A percentile compares a stretch with the other conserved stretches of the same genome.
phyloP scores from a whole-genome alignment of 352 stramenopile species.

The Paralagenidium karlingii region DNA sequence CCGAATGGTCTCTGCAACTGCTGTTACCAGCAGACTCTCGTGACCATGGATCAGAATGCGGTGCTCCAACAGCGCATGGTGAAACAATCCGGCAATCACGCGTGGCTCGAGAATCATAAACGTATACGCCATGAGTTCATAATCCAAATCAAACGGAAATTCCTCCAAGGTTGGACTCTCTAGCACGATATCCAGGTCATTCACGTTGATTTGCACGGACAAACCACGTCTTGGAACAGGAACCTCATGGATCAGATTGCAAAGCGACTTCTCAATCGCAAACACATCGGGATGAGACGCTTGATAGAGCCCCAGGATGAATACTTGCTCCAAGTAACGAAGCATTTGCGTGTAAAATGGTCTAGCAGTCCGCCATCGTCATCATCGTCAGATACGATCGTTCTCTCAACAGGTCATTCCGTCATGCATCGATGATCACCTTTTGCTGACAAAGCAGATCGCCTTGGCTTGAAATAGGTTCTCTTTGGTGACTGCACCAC shows the following conservation, averaged over 20 bases:
- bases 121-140: slow-evolving; percentile 28
- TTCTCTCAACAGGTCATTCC: not conserved
- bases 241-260: slow-evolving; percentile 40
- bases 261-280: slow-evolving; percentile 23
- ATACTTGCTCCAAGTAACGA: slow-evolving; percentile 34
- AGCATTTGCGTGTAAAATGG: slow-evolving; percentile 32
- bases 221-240: slow-evolving; percentile 20
- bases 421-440: too few relatives aligned
- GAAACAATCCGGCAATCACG: slow-evolving; percentile 17
- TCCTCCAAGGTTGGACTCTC: slow-evolving; percentile 17
- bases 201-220: slow-evolving; percentile 19
- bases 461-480: slow-evolving; percentile 17
- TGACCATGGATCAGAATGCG: slow-evolving; percentile 25
- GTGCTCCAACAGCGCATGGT: slow-evolving; percentile 37
- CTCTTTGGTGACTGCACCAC: not conserved
- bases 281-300: too few relatives aligned
- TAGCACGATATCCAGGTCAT: slow-evolving; percentile 16
- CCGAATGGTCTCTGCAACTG: slow-evolving; percentile 30
- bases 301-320: slow-evolving; percentile 27
- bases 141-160: slow-evolving; percentile 33
- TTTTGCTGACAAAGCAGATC: slow-evolving; percentile 26
- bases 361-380: too few relatives aligned
- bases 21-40: slow-evolving; percentile 25
- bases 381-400: not conserved
- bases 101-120: slow-evolving; percentile 27